Evolutionary conservation across 2,329 filamentous ascomycete genomes (phyloP).

Genomic region (Pezicula radicicola): DNA sequence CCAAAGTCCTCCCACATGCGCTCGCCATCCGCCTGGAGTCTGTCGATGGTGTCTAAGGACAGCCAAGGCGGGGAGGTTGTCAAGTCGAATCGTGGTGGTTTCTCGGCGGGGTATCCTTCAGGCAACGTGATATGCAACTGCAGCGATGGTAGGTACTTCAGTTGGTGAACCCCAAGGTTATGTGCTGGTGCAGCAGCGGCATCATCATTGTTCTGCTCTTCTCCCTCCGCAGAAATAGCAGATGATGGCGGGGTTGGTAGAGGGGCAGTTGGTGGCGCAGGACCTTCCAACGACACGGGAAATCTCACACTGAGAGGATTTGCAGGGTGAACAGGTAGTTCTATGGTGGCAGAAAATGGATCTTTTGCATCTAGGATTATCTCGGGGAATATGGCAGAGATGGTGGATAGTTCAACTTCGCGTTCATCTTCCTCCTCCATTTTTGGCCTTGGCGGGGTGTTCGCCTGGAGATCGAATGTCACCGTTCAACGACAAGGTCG

Average conservation of each 20-base stretch:
- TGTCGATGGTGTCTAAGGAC: constrained; percentile 40
- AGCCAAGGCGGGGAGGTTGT: constrained; percentile 58
- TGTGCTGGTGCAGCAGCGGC: constrained; percentile 7
- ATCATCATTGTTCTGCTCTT: constrained; percentile 9
- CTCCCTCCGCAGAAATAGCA: constrained; percentile 4
- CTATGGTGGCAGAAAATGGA: constrained; percentile 46
- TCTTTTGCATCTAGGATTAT: constrained; percentile 43
- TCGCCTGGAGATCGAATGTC: constrained; percentile 14
- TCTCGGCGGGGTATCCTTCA: constrained; percentile 51
- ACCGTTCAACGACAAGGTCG: constrained; percentile 14
- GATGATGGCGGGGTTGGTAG: constrained; percentile 24
- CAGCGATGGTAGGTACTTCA: constrained; percentile 54
- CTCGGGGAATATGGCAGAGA: constrained; percentile 66
- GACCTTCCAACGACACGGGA: constrained; percentile 41
- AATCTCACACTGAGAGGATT: constrained; percentile 56
- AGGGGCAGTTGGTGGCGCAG: constrained; percentile 14
- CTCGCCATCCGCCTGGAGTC: constrained; percentile 47
- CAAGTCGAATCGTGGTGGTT: constrained; percentile 48
- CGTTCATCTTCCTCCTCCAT: constrained; percentile 67
- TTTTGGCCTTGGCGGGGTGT: constrained; percentile 26
- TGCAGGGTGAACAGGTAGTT: constrained; percentile 54
- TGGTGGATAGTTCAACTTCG: constrained; percentile 54
- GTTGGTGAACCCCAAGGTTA: constrained; percentile 21
- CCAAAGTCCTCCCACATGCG: constrained; percentile 62
- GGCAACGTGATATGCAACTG: constrained; percentile 52